Evolutionary conservation across 768 basidiomycete genomes (phyloP), one percentile per base, ranked within the genome.

Genomic region (Pleurotus ostreatus): DNA sequence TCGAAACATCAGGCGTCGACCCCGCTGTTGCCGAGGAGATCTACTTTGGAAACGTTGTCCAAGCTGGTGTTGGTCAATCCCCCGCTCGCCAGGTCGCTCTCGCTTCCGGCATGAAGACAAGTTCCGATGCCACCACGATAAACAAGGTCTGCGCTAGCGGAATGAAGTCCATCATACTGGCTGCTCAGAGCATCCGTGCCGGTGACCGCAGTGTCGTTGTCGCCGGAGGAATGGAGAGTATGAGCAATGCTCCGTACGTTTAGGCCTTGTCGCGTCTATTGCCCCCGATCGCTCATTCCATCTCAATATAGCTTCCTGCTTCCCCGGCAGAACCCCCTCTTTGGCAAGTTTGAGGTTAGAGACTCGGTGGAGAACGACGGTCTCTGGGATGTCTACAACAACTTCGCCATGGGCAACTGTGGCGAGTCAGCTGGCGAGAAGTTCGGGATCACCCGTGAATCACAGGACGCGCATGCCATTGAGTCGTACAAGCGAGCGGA

Each of bases 81-180:
- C 97, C 97, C n/a, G 97, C 97, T 52, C 85, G 97, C 61, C 97
- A 99, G 72, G 97, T 95, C 55, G 94, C 88, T n/a, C 84, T 99
- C 57, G 80, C 75, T 55, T 82, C 94, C n/a, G 97, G 97, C 60
- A 77, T 97, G 67, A 84, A 80, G 60, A 70, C 86, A 8, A 80
- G 79, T 56, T 95, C 96, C 23, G 97, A 99, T 74, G 95, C 96
- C 18, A 98, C 97, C 38, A 99, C 97, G 48, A 86, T 99, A 77
- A 99, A 99, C 84, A 99, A 99, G 77, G 97, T 99, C 70, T 99
- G 97, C 71, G 97, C 97, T 4, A 94, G 92, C 54, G 97, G 97
- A 59, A 78, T 99, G 81, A 98, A 98, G 74, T 81, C 95, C 25
- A 84, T 98, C 74, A 97, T 94, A 72, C 79, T 98, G 60, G 97